Base-by-base conservation (phyloP, 441 rosid genomes). In the Populus trichocarpa region DNA sequence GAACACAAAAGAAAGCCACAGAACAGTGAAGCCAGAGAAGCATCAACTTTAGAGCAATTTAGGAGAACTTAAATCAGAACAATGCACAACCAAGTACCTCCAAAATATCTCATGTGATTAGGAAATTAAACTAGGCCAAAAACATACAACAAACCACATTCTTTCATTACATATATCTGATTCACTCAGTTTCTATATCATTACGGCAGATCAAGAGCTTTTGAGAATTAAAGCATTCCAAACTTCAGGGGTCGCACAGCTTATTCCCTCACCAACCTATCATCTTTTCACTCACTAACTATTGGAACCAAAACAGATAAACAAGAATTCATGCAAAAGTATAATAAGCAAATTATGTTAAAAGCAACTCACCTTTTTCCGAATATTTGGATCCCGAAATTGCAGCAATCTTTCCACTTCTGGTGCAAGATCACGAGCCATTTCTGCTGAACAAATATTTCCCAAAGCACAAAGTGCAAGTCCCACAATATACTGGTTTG, bases 401-500 rank as follows among this genome's bases (percentile, higher is more conserved):
- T 88, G 97, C 82, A 97, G 88, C 82, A 97, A 84, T 88, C 97
- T 89, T 86, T 97, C 99, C 69, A 97, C 99, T 88, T 97, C 99
- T 40, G 99, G 97, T 8, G 99, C 99, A 86, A 97, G 97, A 90
- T 95, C 99, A 83, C 97, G 96, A 25, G 99, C 98, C 99, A 97
- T 97, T 85, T 97, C 99, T 23, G 98, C 99, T 33, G 99, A 97
- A 78, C 98, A 95, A 78, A 95, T 97, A 81, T 97, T 97, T 80
- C 99, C 99, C 85, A 96, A 86, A 84, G 98, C 98, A 90, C 98
- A 93, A 76, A 93, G 94, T 32, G 98, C 97, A 38, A 93, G 97
- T 77, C 98, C 98, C 80, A 93, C 95, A 80, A 90, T 91, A 77
- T 93, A 93, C 89, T 95, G 99, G 85, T 93, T 97, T 33, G 95